Base-by-base conservation (phyloP, 2,329 filamentous ascomycete species). In the Trichoderma oligosporum region DNA sequence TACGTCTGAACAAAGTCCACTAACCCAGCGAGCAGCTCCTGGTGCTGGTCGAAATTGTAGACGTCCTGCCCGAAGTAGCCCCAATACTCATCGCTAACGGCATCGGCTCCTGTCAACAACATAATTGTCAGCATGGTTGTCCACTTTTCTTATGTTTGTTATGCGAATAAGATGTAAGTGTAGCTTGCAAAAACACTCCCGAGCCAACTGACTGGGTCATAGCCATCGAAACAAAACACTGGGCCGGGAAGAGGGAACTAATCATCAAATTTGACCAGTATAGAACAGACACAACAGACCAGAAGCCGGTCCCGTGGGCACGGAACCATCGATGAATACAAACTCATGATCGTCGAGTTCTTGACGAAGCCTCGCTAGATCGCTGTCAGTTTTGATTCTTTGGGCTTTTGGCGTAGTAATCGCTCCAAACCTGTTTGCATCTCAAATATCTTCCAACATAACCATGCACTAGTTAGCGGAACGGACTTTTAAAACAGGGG, bases 91-190 rank as follows among this genome's bases (percentile, higher is more conserved):
- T 51, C 53, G 1, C 24, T 33, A 7, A 55, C 20, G 1, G 39
- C 39, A 14, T 55, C 52, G 3, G 52, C 52, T 27, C 52, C 52
- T 55, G 52, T 22, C 8, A 5, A 6, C n/a, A n/a, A n/a, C n/a
- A n/a, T n/a, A n/a, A n/a, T n/a, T n/a, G n/a, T n/a, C n/a, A n/a
- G n/a, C n/a, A n/a, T n/a, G n/a, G n/a, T n/a, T n/a, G n/a, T n/a
- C n/a, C n/a, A n/a, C n/a, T n/a, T n/a, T n/a, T n/a, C n/a, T n/a
- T n/a, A n/a, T n/a, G n/a, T n/a, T n/a, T n/a, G n/a, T n/a, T n/a
- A n/a, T n/a, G n/a, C n/a, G n/a, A n/a, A n/a, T n/a, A n/a, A n/a
- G n/a, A n/a, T n/a, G n/a, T n/a, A n/a, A n/a, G n/a, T n/a, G n/a
- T n/a, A n/a, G n/a, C n/a, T n/a, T n/a, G n/a, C n/a, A n/a, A n/a